phyloP scores from a whole-genome alignment of 2,329 filamentous ascomycete genomes.

The Escovopsis sp. region DNA sequence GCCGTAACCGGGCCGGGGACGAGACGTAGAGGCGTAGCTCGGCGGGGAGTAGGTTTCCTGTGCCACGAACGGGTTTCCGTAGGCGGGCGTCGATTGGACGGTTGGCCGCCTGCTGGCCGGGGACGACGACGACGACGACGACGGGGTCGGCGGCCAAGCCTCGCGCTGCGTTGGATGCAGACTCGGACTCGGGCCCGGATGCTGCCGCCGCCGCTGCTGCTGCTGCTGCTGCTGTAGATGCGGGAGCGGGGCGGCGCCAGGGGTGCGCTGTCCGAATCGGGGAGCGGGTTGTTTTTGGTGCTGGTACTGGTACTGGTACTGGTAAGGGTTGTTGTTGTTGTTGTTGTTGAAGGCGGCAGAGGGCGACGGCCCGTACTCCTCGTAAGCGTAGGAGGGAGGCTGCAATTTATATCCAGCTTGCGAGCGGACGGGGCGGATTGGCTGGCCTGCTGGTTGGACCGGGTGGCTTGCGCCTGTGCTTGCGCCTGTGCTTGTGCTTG shows the following conservation, averaged over 20 bases:
- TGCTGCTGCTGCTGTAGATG: conserved; percentile 1
- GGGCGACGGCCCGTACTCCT: conserved; percentile 7
- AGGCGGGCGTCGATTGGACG: conserved; percentile 7
- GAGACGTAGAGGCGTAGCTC: conserved; percentile 3
- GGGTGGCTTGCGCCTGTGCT: too few species aligned
- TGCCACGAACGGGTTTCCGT: not conserved
- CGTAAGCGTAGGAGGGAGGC: conserved; percentile 13
- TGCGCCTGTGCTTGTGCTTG: too few species aligned
- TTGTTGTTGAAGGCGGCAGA: conserved; percentile 10
- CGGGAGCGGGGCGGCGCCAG: conserved; percentile 1
- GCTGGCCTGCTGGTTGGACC: too few species aligned
- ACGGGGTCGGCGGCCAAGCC: too few species aligned
- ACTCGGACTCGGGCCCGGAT: conserved; percentile 7
- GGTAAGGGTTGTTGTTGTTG: conserved; percentile 7
- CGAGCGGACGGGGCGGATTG: conserved; percentile 17
- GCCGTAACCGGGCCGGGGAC: conserved; percentile 7
- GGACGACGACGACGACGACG: not conserved
- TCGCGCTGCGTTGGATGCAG: conserved; percentile 2
- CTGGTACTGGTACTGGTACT: conserved; percentile 8
- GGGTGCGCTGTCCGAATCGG: not conserved
- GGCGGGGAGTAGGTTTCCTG: conserved; percentile 9
- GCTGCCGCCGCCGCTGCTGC: conserved; percentile 7
- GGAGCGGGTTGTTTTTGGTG: not conserved
- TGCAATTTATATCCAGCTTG: conserved; percentile 18
- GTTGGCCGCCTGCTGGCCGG: not conserved